A percentile compares a stretch with the other conserved stretches of the same genome.
Evolutionary conservation across 1,139 yeast genomes (phyloP).

Genomic region (Lodderomyces metapsilosis): DNA sequence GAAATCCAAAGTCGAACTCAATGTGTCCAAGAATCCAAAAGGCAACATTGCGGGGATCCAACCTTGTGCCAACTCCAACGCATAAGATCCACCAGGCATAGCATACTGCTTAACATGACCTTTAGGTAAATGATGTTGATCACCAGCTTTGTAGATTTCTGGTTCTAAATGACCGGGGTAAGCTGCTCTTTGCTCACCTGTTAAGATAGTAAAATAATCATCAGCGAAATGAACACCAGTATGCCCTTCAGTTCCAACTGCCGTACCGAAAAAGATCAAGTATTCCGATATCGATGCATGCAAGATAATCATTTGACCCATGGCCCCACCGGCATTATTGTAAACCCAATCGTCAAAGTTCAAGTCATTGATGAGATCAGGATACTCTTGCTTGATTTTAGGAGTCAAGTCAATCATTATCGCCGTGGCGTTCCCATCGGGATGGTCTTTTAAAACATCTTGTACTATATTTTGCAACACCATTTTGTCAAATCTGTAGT

Average conservation of each 20-base stretch:
- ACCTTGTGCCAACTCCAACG: slow-evolving; percentile 95
- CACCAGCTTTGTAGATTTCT: slow-evolving; percentile 76
- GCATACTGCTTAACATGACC: slow-evolving; percentile 81
- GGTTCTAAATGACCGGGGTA: slow-evolving; percentile 58
- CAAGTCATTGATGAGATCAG: slow-evolving; percentile 63
- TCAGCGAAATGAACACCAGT: slow-evolving; percentile 94
- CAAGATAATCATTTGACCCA: slow-evolving; percentile 94
- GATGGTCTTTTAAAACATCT: slow-evolving; percentile 51
- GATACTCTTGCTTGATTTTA: slow-evolving; percentile 59
- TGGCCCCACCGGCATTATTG: slow-evolving; percentile 98
- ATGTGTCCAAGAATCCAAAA: slow-evolving; percentile 82
- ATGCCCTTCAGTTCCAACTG: slow-evolving; percentile 95
- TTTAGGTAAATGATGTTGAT: slow-evolving; percentile 71
- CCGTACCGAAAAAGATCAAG: slow-evolving; percentile 82
- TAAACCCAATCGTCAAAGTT: slow-evolving; percentile 86
- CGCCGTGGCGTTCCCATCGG: slow-evolving; percentile 61
- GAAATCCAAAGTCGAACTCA: slow-evolving; percentile 79
- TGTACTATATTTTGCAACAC: slow-evolving; percentile 49
- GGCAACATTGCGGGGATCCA: slow-evolving; percentile 99
- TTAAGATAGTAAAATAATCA: slow-evolving; percentile 88
- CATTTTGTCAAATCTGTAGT: slow-evolving; percentile 57
- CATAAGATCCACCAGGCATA: slow-evolving; percentile 80
- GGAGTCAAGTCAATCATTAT: slow-evolving; percentile 61
- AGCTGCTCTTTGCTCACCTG: slow-evolving; percentile 78
- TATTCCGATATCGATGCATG: slow-evolving; percentile 97